Conservation (phyloP, 208 protist species). For the Acanthamoeba royreba region DNA sequence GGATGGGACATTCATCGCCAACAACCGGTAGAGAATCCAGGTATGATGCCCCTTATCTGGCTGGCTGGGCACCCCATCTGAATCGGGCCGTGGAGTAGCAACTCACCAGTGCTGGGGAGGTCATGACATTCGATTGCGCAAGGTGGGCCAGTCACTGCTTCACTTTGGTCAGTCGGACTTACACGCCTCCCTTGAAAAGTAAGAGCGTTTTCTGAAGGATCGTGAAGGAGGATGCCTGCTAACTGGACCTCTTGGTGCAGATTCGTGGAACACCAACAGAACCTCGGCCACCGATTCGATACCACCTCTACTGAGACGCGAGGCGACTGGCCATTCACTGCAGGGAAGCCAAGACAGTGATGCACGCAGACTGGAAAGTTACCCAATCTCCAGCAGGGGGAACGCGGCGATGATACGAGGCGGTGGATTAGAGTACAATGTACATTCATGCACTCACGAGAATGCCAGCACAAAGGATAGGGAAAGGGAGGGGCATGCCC, state of each 20-base stretch:
- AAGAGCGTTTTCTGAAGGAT: not conserved
- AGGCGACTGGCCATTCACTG: not conserved
- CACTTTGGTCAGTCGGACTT: not conserved
- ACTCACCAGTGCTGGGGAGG: not conserved
- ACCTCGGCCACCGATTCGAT: not conserved
- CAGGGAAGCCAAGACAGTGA: not conserved
- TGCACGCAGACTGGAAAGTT: no score
- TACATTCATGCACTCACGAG: no score
- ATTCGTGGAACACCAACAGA: not conserved
- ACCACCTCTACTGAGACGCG: not conserved
- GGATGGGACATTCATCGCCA: not conserved
- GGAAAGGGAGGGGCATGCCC: no score
- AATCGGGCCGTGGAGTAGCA: not conserved
- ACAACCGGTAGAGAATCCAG: not conserved
- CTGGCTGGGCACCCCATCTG: not conserved
- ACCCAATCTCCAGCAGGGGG: no score
- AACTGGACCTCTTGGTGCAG: not conserved
- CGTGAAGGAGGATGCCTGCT: not conserved
- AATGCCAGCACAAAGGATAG: no score
- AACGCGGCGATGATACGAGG: no score
- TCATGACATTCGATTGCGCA: not conserved
- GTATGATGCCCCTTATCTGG: not conserved
- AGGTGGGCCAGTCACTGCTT: conserved; percentile 16
- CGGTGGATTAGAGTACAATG: no score
- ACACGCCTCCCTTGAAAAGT: not conserved